phyloP scores from a whole-genome alignment of 129 eudicot genomes.

The Tagetes patula region DNA sequence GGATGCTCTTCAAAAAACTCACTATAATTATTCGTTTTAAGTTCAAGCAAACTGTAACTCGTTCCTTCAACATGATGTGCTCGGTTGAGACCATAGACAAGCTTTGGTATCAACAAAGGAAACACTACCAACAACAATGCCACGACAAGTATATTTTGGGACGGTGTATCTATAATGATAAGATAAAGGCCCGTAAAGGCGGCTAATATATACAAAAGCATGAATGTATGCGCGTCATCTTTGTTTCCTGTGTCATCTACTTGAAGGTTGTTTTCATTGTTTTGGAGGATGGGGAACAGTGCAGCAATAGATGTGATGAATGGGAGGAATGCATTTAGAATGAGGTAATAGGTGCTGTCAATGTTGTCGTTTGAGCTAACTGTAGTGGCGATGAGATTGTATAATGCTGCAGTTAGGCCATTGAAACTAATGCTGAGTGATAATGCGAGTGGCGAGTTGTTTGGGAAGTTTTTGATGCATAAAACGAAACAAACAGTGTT shows the following conservation, averaged over 20 bases:
- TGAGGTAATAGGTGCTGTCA: slow-evolving; percentile 43
- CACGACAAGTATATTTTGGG: slow-evolving; percentile 42
- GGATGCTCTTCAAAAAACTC: slow-evolving; percentile 37
- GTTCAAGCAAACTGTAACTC: slow-evolving; percentile 32
- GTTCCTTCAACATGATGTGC: slow-evolving; percentile 28
- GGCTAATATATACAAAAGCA: slow-evolving; percentile 37
- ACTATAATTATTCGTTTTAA: slow-evolving; percentile 12
- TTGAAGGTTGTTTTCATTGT: slow-evolving; percentile 25
- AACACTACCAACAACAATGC: slow-evolving; percentile 42
- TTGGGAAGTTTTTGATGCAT: slow-evolving; percentile 58
- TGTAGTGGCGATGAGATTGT: slow-evolving; percentile 54
- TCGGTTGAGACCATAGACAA: slow-evolving; percentile 26
- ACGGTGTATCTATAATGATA: slow-evolving; percentile 38
- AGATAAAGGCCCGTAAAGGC: slow-evolving; percentile 60
- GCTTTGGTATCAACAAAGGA: slow-evolving; percentile 39
- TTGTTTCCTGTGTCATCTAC: slow-evolving; percentile 17
- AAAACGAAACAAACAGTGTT: slow-evolving; percentile 67
- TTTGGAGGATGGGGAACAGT: slow-evolving; percentile 40
- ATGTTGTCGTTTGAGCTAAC: slow-evolving; percentile 25
- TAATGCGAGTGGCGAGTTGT: slow-evolving; percentile 54
- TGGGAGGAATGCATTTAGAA: slow-evolving; percentile 62
- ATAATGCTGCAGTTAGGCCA: slow-evolving; percentile 69
- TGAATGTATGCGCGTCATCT: slow-evolving; percentile 39
- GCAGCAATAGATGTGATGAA: slow-evolving; percentile 42
- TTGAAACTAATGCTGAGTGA: slow-evolving; percentile 70